These are phyloP conservation scores for Aspergillus candidus DNA, from an alignment of 2,329 filamentous ascomycete species.

Conservation along the genomic window DNA sequence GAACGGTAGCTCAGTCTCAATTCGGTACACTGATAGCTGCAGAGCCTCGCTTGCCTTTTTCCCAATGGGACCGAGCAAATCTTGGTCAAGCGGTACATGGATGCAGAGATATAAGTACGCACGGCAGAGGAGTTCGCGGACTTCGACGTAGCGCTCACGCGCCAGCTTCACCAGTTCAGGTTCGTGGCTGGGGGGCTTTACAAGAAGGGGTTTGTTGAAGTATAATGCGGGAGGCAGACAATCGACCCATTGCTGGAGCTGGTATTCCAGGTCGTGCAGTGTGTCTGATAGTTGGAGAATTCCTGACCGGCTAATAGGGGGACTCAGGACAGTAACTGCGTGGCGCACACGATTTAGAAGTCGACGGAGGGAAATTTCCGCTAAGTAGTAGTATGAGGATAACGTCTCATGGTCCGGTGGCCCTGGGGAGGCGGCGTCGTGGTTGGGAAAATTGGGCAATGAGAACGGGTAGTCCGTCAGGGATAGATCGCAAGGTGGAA, in stretches of 20 bases:
- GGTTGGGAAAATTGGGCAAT: conserved; percentile 17
- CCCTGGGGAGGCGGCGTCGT: conserved; percentile 11
- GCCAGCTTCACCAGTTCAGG: conserved; percentile 20
- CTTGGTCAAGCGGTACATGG: conserved; percentile 13
- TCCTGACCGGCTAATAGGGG: conserved; percentile 10
- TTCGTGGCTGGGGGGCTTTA: conserved; percentile 12
- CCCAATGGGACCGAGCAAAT: conserved; percentile 14
- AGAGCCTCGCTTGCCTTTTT: conserved; percentile 19
- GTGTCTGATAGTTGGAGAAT: conserved; percentile 14
- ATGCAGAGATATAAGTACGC: conserved; percentile 21
- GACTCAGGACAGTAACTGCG: conserved; percentile 17
- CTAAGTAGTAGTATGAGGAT: conserved; percentile 21
- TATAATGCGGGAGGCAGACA: conserved; percentile 18
- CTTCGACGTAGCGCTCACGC: conserved; percentile 21
- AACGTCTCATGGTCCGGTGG: conserved; percentile 14
- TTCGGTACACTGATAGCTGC: conserved; percentile 19
- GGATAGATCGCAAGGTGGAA: conserved; percentile 20
- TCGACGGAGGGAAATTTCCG: conserved; percentile 22
- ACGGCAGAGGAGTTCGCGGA: conserved; percentile 21
- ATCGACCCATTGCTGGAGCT: conserved; percentile 21
- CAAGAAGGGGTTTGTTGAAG: conserved; percentile 20
- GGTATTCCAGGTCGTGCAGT: conserved; percentile 15
- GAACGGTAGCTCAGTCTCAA: conserved; percentile 21
- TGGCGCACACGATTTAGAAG: conserved; percentile 29
- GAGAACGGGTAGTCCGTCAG: conserved; percentile 22